Conservation (phyloP, 306 rosid species). For the Gleditsia sinensis region DNA sequence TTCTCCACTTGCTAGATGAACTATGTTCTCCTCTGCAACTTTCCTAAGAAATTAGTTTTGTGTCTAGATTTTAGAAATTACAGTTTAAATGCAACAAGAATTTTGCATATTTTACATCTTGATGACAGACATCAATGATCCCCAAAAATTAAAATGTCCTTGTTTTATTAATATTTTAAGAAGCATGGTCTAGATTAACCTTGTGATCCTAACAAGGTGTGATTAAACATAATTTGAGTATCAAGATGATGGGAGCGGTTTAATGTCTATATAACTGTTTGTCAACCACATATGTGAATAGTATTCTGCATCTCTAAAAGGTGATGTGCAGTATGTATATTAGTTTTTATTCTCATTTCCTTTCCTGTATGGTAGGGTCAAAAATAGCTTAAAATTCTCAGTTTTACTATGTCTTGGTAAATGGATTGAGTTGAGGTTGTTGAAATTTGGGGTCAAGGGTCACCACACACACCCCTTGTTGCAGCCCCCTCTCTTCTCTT, state of each 20-base stretch:
- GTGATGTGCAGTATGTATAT: not conserved
- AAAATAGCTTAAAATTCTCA: no score
- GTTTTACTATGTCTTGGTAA: not conserved
- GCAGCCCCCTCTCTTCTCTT: no score
- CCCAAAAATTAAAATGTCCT: not conserved
- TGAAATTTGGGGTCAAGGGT: no score
- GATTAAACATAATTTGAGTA: not conserved
- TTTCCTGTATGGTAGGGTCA: no score
- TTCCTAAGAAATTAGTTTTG: not conserved
- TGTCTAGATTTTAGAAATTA: not conserved
- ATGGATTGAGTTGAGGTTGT: not conserved
- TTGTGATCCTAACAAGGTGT: not conserved
- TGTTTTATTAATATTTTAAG: not conserved
- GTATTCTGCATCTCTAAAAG: not conserved
- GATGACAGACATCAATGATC: not conserved
- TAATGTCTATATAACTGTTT: not conserved
- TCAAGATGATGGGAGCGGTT: no score
- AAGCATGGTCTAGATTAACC: not conserved
- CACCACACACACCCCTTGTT: no score
- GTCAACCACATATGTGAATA: not conserved
- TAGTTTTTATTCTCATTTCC: constrained; percentile 9
- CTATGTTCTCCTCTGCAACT: no score
- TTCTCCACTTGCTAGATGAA: no score
- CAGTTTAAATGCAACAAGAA: not conserved
- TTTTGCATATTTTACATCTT: not conserved